Conservation (phyloP, 345 rosid genomes). For the Hibiscus mutabilis region DNA sequence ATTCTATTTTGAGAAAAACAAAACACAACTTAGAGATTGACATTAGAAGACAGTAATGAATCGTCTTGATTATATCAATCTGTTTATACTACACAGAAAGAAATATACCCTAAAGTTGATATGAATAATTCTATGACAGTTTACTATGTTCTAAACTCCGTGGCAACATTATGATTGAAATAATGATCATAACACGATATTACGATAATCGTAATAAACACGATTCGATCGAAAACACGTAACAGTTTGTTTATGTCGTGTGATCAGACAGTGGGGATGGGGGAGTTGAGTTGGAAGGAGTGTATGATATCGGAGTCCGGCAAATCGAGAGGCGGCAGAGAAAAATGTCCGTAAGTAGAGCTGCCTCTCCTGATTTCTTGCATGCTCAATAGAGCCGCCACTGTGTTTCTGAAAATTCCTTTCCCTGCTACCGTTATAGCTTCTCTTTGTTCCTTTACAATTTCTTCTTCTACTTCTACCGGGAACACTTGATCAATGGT, state of each 20-base stretch:
- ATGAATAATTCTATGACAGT: neutral
- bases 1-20: no score
- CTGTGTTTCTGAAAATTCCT: conserved; percentile 67
- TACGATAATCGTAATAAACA: no score
- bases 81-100: neutral
- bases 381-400: conserved; percentile 69
- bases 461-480: conserved; percentile 19
- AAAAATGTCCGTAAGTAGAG: conserved; percentile 58
- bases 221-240: neutral
- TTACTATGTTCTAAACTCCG: neutral
- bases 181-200: no score
- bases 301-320: conserved; percentile 48
- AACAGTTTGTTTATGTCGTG: neutral
- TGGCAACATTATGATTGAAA: neutral
- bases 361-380: conserved; percentile 75
- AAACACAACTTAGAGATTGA: neutral
- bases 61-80: neutral
- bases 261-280: conserved; percentile 42
- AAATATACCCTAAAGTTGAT: neutral
- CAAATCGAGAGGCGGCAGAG: conserved; percentile 70
- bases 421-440: conserved; percentile 36
- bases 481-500: conserved; percentile 57
- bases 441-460: conserved; percentile 8
- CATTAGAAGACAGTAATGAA: neutral
- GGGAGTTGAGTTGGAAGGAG: conserved; percentile 23